These are phyloP conservation scores for Tetradesmus obliquus DNA, from an alignment of 139 green algal genomes.

Conservation along the genomic window DNA sequence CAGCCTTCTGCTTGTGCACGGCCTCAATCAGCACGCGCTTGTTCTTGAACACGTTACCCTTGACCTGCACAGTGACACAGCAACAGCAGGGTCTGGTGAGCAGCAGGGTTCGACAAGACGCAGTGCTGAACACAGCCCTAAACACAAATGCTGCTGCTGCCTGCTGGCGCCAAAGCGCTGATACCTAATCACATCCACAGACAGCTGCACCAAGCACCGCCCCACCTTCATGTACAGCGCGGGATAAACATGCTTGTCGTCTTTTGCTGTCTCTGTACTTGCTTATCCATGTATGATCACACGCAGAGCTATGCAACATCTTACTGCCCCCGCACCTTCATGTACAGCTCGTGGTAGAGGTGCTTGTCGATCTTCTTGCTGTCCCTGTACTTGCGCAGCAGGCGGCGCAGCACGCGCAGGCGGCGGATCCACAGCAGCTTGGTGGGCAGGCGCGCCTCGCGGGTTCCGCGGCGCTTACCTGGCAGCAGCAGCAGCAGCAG, in stretches of 20 bases:
- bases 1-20: constrained; percentile 99
- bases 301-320: no score
- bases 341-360: constrained; percentile 99
- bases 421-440: constrained; percentile 98
- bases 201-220: no score
- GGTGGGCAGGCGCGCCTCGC: constrained; percentile 96
- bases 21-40: constrained; percentile 99
- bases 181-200: no score
- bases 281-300: no score
- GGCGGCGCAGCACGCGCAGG: constrained; percentile 94
- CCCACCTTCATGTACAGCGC: no score
- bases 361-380: constrained; percentile 99
- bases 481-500: constrained; percentile 12
- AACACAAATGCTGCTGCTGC: no score
- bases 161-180: no score
- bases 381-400: constrained; percentile 99
- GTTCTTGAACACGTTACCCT: constrained; percentile 99
- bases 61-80: constrained; percentile 77
- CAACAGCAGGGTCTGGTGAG: not conserved
- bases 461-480: constrained; percentile 98
- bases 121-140: no score
- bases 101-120: not conserved
- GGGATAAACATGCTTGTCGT: no score
- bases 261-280: no score
- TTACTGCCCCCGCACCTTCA: constrained; percentile 95